Percentiles rank a stretch among this genome's conserved stretches.
These are phyloP conservation scores for Pseudozyma sp. DNA, from an alignment of 1,284 basidiomycete genomes.

Conservation along the genomic window DNA sequence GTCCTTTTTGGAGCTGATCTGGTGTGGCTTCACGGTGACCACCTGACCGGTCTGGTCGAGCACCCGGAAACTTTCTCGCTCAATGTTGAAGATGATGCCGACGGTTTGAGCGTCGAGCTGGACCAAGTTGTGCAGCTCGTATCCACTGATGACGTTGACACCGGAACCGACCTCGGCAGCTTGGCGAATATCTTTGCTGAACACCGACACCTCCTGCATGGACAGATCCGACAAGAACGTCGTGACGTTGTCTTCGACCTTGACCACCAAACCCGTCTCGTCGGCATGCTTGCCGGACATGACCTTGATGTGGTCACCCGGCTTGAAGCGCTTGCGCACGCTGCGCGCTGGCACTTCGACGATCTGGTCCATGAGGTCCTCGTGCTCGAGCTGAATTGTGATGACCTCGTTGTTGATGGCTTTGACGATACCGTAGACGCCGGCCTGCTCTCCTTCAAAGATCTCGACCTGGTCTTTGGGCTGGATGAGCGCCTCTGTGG, in stretches of 20 bases:
- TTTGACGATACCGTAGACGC: constrained; percentile 90
- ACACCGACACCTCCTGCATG: constrained; percentile 94
- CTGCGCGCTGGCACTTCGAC: constrained; percentile 85
- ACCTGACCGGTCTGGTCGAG: constrained; percentile 89
- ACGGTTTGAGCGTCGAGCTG: constrained; percentile 94
- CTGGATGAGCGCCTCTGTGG: constrained; percentile 88
- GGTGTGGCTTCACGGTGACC: constrained; percentile 89
- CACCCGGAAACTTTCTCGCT: constrained; percentile 92
- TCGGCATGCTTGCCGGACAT: constrained; percentile 93
- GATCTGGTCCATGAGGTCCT: constrained; percentile 84
- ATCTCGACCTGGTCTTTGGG: constrained; percentile 98
- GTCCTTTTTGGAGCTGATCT: constrained; percentile 87
- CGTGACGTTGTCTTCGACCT: constrained; percentile 82
- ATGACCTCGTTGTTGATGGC: constrained; percentile 89
- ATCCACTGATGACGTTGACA: constrained; percentile 88
- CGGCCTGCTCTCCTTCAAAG: constrained; percentile 94
- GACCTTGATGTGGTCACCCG: constrained; percentile 98
- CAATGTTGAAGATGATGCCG: constrained; percentile 97
- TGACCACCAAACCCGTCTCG: constrained; percentile 95
- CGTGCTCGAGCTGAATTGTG: constrained; percentile 78
- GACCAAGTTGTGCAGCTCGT: constrained; percentile 94
- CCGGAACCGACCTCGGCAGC: constrained; percentile 94
- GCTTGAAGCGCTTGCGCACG: constrained; percentile 93
- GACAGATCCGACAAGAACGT: constrained; percentile 98
- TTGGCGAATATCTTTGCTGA: constrained; percentile 95